Percentiles rank a stretch among this genome's conserved stretches.
phyloP scores from a whole-genome alignment of 495 filamentous ascomycete species.

The Chaetomium cochliodes region DNA sequence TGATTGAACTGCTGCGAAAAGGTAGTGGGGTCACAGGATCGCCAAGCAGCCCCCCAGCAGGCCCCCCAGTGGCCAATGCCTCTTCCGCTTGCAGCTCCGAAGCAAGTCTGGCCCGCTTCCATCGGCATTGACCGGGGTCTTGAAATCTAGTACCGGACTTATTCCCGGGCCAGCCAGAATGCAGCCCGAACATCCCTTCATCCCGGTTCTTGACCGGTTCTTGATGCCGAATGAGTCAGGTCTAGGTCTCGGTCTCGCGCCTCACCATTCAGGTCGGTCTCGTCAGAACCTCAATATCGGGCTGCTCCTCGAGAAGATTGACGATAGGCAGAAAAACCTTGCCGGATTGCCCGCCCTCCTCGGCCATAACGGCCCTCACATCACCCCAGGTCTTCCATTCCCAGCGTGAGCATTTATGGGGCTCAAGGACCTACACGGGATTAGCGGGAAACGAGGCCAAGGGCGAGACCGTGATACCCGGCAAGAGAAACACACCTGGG shows the following conservation, averaged over 20 bases:
- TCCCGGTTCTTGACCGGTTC: no score
- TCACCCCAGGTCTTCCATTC: slow-evolving; percentile 57
- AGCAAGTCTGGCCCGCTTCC: neutral
- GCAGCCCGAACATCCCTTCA: no score
- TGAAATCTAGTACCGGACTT: no score
- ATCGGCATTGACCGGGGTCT: no score
- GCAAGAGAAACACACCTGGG: slow-evolving; percentile 45
- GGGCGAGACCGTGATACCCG: neutral
- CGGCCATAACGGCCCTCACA: slow-evolving; percentile 32
- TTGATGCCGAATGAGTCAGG: neutral
- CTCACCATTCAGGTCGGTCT: neutral
- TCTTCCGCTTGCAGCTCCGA: neutral
- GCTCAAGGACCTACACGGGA: slow-evolving; percentile 51
- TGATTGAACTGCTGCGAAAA: neutral
- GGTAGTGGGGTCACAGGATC: neutral
- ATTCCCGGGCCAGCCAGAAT: no score
- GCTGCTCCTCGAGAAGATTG: slow-evolving; percentile 53
- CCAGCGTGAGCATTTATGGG: slow-evolving; percentile 66
- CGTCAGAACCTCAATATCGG: slow-evolving; percentile 28
- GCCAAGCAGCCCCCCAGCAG: no score
- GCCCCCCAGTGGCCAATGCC: neutral
- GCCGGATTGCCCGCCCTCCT: slow-evolving; percentile 30
- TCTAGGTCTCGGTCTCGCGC: neutral
- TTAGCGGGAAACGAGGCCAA: neutral
- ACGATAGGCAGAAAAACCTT: slow-evolving; percentile 57